Conservation (phyloP, 768 basidiomycete genomes). For the Mycena galopus region DNA sequence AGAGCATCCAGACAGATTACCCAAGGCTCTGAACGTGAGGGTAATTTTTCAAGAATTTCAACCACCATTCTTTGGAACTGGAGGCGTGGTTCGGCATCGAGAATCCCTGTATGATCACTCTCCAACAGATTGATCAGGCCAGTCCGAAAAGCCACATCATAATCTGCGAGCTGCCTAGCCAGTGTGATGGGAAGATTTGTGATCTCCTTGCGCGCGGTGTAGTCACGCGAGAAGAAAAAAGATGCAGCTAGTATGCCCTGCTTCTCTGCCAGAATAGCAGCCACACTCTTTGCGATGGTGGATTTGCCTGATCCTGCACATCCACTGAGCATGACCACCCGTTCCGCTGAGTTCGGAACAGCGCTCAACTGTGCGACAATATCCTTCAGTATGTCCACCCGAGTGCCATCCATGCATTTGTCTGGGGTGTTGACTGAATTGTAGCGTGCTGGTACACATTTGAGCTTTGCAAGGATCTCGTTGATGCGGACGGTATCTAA, state of each 20-base stretch:
- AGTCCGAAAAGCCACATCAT: not conserved
- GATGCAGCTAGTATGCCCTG: not conserved
- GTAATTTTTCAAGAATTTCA: not conserved
- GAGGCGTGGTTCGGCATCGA: not conserved
- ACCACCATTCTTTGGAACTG: not conserved
- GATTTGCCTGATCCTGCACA: not conserved
- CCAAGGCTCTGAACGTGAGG: not conserved
- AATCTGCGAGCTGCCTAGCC: not conserved
- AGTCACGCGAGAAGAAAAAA: not conserved
- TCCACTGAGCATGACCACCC: not conserved
- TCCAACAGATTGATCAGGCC: not conserved
- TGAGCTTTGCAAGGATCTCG: no score
- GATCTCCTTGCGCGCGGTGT: not conserved
- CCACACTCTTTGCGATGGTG: not conserved
- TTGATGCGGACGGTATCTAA: not conserved
- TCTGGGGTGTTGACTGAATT: no score
- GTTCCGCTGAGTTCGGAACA: not conserved
- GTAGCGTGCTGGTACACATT: no score
- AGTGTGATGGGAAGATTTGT: not conserved
- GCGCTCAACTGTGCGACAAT: no score
- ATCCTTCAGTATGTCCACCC: no score
- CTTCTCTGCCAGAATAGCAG: not conserved
- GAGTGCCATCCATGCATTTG: no score
- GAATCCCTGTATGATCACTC: not conserved
- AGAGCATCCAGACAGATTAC: conserved; percentile 4